Base-by-base conservation (phyloP, 2,329 filamentous ascomycete genomes). In the Fusarium annulatum region DNA sequence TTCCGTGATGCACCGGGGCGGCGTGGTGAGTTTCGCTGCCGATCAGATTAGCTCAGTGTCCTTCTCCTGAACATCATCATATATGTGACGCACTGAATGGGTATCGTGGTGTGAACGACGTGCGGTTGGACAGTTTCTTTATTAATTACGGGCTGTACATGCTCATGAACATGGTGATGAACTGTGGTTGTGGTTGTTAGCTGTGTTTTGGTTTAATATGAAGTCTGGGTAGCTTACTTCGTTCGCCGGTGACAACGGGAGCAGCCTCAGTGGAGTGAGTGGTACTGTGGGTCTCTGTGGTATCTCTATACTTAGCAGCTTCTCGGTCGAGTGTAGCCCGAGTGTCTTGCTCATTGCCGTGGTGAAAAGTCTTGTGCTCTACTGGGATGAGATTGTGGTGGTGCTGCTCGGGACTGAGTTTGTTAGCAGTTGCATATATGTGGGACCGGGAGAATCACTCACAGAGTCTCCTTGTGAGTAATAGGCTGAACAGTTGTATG, bases 401-500 rank as follows among this genome's bases (percentile, higher is more conserved):
- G 78, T 93, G 91, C 80, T 90, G 82, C 81, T 93, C 91, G 1
- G 91, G 89, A 1, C 82, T 84, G 14, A 1, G 4, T 3, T 7
- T 5, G 15, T 45, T 61, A 61, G 56, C 5, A 55, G 23, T 30
- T 43, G 6, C 2, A 30, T 41, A 12, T 12, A 33, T 23, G 45
- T 8, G 7, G 1, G 14, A 21, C n/a, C 4, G 4, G 4, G n/a
- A n/a, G 11, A 14, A 12, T 9, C 4, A 85, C 85, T 77, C 88
- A 88, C 71, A 85, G 82, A 64, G 66, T 75, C 60, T 84, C 81
- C 39, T 77, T 77, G 21, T 71, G 66, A 18, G 74, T 49, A 30
- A 94, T 82, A 1, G 92, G 92, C 81, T 94, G 92, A 2, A 93
- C 83, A 1, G 89, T 90, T 52, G 90, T 92, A 80, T 94, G 91